These are phyloP conservation scores for Pyrenochaeta sp. DNA, from an alignment of 2,329 filamentous ascomycete genomes.

Conservation along the genomic window DNA sequence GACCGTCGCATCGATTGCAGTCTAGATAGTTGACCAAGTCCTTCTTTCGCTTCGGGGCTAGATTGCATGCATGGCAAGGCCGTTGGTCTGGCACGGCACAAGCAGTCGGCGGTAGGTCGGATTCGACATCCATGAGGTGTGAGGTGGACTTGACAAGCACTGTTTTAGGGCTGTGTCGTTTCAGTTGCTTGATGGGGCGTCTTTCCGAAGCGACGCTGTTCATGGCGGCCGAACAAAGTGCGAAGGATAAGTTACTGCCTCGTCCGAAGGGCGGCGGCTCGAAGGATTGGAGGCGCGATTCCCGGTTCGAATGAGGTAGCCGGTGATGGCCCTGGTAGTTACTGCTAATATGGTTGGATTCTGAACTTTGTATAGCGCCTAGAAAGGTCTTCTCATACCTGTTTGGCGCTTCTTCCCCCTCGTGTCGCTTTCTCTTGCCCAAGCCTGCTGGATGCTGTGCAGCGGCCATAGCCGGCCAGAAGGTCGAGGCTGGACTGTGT, in stretches of 20 bases:
- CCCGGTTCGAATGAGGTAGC: slow-evolving; percentile 18
- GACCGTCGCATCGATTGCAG: slow-evolving; percentile 68
- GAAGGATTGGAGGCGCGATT: slow-evolving; percentile 19
- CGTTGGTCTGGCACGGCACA: slow-evolving; percentile 34
- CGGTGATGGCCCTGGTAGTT: slow-evolving; percentile 19
- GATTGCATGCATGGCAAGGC: slow-evolving; percentile 74
- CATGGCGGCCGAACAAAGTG: slow-evolving; percentile 11
- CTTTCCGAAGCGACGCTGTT: slow-evolving; percentile 25
- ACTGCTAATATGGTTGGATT: slow-evolving; percentile 10
- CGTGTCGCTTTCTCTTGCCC: slow-evolving; percentile 43
- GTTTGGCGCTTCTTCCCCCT: slow-evolving; percentile 19
- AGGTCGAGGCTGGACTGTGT: slow-evolving; percentile 9
- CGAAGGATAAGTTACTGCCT: slow-evolving; percentile 23
- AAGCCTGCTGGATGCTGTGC: slow-evolving; percentile 26
- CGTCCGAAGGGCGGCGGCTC: slow-evolving; percentile 21
- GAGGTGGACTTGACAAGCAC: slow-evolving; percentile 38
- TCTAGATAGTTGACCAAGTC: slow-evolving; percentile 73
- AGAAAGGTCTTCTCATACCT: slow-evolving; percentile 12
- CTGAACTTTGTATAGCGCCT: neutral
- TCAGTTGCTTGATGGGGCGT: slow-evolving; percentile 44
- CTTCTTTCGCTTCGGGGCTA: slow-evolving; percentile 69
- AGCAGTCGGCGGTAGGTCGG: slow-evolving; percentile 12
- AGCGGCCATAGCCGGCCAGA: slow-evolving; percentile 32
- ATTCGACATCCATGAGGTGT: slow-evolving; percentile 44
- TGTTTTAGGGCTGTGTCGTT: slow-evolving; percentile 33